Evolutionary conservation across 495 filamentous ascomycete species (phyloP), one percentile per base, ranked within the genome.

Genomic region (Hyaloscypha finlandica): DNA sequence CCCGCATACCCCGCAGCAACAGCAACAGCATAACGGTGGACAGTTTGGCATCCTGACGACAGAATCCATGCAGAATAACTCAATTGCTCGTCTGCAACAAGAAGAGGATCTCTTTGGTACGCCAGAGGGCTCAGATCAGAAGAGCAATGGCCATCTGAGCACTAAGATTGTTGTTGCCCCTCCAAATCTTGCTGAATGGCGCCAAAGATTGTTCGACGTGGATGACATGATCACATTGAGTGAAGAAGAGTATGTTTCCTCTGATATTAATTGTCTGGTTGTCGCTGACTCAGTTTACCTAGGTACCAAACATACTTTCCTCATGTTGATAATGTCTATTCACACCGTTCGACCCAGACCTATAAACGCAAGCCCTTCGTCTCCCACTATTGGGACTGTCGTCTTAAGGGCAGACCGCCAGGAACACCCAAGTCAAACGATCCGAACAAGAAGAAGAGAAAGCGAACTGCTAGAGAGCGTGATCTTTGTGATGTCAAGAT

Each of bases 401-500:
- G 93, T 29, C 83, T 97, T 64, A 96, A 95, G 76, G 92, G 93
- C 11, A 83, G 92, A 9, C 90, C 92, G 6, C 86, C 92, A 0
- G 92, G 92, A 25, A 95, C 91, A 32, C 89, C 90, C 56, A 94
- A 94, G 74, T 92, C 91, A 31, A 84, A 91, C 42, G 91, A 96
- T 70, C 92, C 92, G 0, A 91, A 89, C 70, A 94, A 93, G 78
- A 95, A 93, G 81, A 96, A 95, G 77, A 85, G 92, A 59, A 95
- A 94, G 76, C 89, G 92, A 29, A 87, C 84, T 16, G 89, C 89
- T 25, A 81, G 92, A 51, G 86, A 91, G 73, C 84, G 89, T 1
- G 89, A 95, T 75, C 83, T 94, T 29, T 96, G 92, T 77, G 91
- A 95, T 75, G 91, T 96, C 69, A 96, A 95, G 76, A 94, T 96